Evolutionary conservation across 2,329 filamentous ascomycete species (phyloP), one percentile per base, ranked within the genome.

Genomic region (Phialophora tarda): DNA sequence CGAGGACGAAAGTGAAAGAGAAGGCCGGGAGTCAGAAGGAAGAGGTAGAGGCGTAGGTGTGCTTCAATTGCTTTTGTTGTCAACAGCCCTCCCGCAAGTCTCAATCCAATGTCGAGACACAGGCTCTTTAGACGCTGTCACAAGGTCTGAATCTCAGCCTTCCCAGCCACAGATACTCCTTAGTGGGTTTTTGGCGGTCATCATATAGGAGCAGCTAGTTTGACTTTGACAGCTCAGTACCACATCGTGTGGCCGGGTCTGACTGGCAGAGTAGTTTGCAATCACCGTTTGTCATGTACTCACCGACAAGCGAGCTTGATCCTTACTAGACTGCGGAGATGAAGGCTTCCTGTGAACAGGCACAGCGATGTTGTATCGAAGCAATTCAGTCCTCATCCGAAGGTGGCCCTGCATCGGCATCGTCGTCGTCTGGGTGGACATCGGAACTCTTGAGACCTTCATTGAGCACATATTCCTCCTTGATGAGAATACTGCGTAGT

Each of bases 401-500:
- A 47, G 68, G 66, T 7, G 67, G 66, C 24, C 68, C 68, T n/a
- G 64, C 69, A 38, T 63, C 66, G 50, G 58, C 71, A 24, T 74
- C 72, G 23, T 77, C 77, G 44, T 78, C 75, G 41, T 74, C 76
- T 10, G 73, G 71, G 14, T 76, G 71, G 24, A 75, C 74, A 55
- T 71, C 60, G 21, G 63, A 65, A 55, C 70, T 69, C 63, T 76
- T 76, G 41, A 82, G 74, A 3, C 80, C 81, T 69, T 82, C 81
- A 28, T 78, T 78, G 48, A 82, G 71, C 17, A 81, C 77, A 71
- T 82, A 83, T 72, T 83, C 81, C 4, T 79, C 77, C 72, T 81
- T 78, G 70, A 78, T 77, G 12, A 83, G 75, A 6, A 74, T 74
- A 38, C 74, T 68, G 72, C 78, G 80, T 38, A 82, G 77, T 32